These are phyloP conservation scores for Tetracentron sinense DNA, from an alignment of 164 flowering plant genomes.

Conservation along the genomic window DNA sequence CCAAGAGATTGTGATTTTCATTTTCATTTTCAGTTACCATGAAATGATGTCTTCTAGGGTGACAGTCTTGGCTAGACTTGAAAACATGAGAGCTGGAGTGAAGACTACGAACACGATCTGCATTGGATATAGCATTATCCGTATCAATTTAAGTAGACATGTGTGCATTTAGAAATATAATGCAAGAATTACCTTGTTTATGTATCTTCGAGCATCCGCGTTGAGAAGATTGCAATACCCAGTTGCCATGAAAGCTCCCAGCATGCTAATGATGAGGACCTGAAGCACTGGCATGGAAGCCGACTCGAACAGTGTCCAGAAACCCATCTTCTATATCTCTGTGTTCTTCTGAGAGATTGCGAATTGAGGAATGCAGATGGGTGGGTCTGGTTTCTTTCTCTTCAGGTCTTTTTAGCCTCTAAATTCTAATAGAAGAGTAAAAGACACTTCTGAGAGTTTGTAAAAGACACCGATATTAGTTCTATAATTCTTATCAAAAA, in stretches of 20 bases:
- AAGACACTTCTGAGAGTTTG: too few species aligned
- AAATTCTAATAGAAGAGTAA: too few species aligned
- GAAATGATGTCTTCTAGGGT: slow-evolving; percentile 77
- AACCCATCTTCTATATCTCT: slow-evolving; percentile 49
- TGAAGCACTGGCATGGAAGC: slow-evolving; percentile 73
- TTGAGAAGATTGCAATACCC: slow-evolving; percentile 53
- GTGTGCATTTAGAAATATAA: neutral
- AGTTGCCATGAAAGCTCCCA: slow-evolving; percentile 80
- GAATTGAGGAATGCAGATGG: neutral
- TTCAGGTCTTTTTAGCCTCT: too few species aligned
- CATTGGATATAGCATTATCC: slow-evolving; percentile 10
- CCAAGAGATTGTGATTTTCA: too few species aligned
- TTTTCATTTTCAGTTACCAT: too few species aligned
- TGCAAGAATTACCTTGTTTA: slow-evolving; percentile 59
- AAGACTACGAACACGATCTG: slow-evolving; percentile 85
- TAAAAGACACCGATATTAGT: too few species aligned
- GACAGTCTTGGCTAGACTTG: slow-evolving; percentile 73
- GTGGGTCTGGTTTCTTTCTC: neutral
- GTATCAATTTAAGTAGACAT: neutral
- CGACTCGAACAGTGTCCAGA: slow-evolving; percentile 64
- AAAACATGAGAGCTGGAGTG: slow-evolving; percentile 77
- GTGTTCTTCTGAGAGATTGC: neutral
- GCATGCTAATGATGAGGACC: slow-evolving; percentile 56
- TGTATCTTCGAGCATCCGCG: slow-evolving; percentile 49
- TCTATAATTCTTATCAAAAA: too few species aligned